Base-by-base conservation (phyloP, 306 rosid genomes). In the Medicago arabica region DNA sequence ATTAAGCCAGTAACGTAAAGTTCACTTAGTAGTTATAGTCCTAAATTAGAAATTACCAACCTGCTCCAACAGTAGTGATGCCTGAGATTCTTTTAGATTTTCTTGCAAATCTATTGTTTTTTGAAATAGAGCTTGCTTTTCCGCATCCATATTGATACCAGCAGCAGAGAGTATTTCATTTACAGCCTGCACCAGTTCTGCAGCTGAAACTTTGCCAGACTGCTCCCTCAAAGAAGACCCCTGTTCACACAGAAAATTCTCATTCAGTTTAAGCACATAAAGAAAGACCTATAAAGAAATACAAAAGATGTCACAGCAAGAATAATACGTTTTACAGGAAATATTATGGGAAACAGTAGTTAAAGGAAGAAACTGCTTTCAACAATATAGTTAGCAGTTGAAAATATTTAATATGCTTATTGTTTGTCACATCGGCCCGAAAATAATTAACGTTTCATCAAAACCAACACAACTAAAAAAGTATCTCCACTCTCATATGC, bases 121-220 rank as follows among this genome's bases (percentile, higher is more conserved):
- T 67, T 88, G 89, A 61, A 92, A 77, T 9, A 94, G 86, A 72
- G 95, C 84, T 78, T 92, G 95, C 80, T 90, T 91, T 84, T 94
- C 98, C 66, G 75, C 86, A 70, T 92, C 97, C 92, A 94, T 88
- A 76, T 84, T 86, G 81, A 94, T 84, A 54, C 98, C 98, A 77
- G 93, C 95, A 21, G 96, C 86, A 77, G 95, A 83, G 81, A 94
- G 98, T 82, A 94, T 94, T 86, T 94, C 98, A 77, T 92, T 81
- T 65, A 94, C 97, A 47, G 98, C 98, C 77, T 92, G 97, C 80
- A 92, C 95, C 77, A 92, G 80, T 83, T 94, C 98, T 38, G 83
- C 85, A 34, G 98, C 88, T 8, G 98, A 88, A 78, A 94, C 97
- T 85, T 83, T 90, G 75, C 93, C 93, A 67, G 87, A 86, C 75